phyloP scores from a whole-genome alignment of 1,284 basidiomycete genomes.

The Singerocomus inundabilis region DNA sequence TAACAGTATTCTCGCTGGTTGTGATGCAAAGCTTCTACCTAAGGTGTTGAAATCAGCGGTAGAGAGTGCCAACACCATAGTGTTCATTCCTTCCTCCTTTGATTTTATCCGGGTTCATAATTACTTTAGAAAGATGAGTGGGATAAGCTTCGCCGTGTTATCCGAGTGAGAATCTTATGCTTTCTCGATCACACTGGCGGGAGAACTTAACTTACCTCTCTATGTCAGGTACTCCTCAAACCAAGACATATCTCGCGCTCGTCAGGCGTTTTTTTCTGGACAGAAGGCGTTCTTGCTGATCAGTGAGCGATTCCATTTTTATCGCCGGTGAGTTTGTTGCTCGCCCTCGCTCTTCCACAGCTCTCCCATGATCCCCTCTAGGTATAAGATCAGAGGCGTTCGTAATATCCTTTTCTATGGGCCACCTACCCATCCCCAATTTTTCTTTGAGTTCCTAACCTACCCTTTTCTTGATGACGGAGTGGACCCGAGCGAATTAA shows the following conservation, averaged over 20 bases:
- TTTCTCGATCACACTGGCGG: background rate
- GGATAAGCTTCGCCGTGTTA: constrained; percentile 78
- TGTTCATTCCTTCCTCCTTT: constrained; percentile 94
- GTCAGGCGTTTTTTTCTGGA: constrained; percentile 90
- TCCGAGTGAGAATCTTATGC: constrained; percentile 66
- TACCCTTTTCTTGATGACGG: constrained; percentile 84
- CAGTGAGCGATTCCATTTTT: constrained; percentile 98
- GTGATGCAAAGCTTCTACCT: constrained; percentile 64
- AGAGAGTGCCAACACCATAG: constrained; percentile 80
- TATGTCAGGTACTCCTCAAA: constrained; percentile 85
- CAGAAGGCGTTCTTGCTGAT: constrained; percentile 86
- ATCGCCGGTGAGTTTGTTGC: constrained; percentile 61
- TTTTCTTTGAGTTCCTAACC: constrained; percentile 86
- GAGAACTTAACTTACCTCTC: background rate
- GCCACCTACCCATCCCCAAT: constrained; percentile 86
- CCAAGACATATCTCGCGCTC: constrained; percentile 89
- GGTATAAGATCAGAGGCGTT: constrained; percentile 90
- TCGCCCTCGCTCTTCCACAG: constrained; percentile 2
- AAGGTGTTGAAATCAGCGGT: constrained; percentile 87
- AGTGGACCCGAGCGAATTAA: constrained; percentile 78
- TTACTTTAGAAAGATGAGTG: constrained; percentile 71
- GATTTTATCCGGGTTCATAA: constrained; percentile 94
- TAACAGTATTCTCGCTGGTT: constrained; percentile 1
- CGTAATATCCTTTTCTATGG: constrained; percentile 92
- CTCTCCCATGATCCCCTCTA: constrained; percentile 29